A percentile compares a stretch with the other conserved stretches of the same genome.
Conservation (phyloP, 1,139 yeast genomes). For the Yamadazyma triangularis region DNA sequence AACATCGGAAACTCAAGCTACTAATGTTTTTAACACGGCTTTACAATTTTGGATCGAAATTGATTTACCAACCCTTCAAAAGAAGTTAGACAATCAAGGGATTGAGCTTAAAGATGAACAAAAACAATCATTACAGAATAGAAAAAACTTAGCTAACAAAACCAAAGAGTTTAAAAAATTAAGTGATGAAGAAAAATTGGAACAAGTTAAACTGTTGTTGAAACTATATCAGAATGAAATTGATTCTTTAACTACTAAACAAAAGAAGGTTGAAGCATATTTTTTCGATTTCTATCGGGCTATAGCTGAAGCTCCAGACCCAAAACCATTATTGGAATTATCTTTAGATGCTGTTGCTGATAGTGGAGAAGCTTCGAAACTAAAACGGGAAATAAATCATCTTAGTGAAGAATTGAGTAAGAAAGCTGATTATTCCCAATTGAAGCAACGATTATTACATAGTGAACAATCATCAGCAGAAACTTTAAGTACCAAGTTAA, state of each 20-base stretch:
- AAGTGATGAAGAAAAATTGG: conserved; percentile 59
- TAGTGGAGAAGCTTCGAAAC: conserved; percentile 48
- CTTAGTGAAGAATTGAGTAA: conserved; percentile 60
- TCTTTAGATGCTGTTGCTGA: conserved; percentile 66
- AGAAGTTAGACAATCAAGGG: conserved; percentile 70
- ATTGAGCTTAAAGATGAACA: conserved; percentile 69
- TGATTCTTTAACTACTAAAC: conserved; percentile 73
- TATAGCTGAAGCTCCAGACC: conserved; percentile 91
- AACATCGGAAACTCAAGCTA: conserved; percentile 1
- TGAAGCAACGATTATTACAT: conserved; percentile 57
- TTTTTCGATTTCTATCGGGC: conserved; percentile 72
- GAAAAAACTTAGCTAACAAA: conserved; percentile 73
- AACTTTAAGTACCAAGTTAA: conserved; percentile 37
- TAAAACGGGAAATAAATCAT: conserved; percentile 50
- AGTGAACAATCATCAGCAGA: conserved; percentile 58
- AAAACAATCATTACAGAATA: conserved; percentile 56
- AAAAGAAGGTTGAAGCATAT: conserved; percentile 67
- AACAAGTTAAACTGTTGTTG: conserved; percentile 60
- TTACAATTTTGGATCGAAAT: conserved; percentile 74
- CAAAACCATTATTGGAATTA: conserved; percentile 71
- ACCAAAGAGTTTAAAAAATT: conserved; percentile 82
- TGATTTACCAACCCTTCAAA: conserved; percentile 65
- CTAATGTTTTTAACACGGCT: conserved; percentile 42
- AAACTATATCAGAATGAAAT: conserved; percentile 87
- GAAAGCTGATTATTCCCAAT: conserved; percentile 73